A percentile compares a stretch with the other conserved stretches of the same genome.
Conservation (phyloP, 2,329 filamentous ascomycete species). For the Ascochyta lentis region DNA sequence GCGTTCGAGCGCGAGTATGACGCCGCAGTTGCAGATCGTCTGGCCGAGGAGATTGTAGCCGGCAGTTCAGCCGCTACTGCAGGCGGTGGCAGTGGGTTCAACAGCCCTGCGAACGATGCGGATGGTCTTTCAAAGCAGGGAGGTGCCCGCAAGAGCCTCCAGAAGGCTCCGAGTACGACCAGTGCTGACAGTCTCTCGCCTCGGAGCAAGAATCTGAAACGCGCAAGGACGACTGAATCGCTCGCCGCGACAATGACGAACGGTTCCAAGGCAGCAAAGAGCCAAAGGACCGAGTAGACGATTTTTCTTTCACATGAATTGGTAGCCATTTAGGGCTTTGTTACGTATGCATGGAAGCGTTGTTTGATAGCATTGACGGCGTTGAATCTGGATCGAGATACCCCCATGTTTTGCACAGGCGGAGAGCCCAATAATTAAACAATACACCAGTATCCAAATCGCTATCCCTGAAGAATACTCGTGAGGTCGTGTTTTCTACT, state of each 20-base stretch:
- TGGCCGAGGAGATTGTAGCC: slow-evolving; percentile 57
- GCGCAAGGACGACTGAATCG: slow-evolving; percentile 19
- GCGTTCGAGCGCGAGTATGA: slow-evolving; percentile 56
- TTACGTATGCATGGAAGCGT: neutral
- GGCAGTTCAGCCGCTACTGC: slow-evolving; percentile 58
- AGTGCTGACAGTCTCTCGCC: slow-evolving; percentile 7
- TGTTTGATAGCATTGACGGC: neutral
- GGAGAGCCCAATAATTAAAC: neutral
- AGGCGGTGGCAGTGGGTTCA: slow-evolving; percentile 57
- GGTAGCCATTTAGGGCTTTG: neutral
- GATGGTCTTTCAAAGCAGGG: neutral
- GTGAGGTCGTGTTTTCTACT: too few relatives aligned
- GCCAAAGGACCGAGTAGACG: slow-evolving; percentile 7
- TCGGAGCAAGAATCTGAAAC: slow-evolving; percentile 20
- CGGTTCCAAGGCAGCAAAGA: slow-evolving; percentile 5
- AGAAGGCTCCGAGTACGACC: neutral
- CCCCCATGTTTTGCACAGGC: neutral
- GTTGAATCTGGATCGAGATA: slow-evolving; percentile 4
- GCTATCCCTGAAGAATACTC: neutral
- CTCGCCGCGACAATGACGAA: slow-evolving; percentile 1
- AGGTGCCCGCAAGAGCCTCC: neutral
- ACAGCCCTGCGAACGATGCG: slow-evolving; percentile 41
- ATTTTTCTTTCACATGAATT: neutral
- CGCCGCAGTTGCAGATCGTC: slow-evolving; percentile 54
- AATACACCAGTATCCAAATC: neutral